phyloP scores from a whole-genome alignment of 2,329 filamentous ascomycete species.

The Paecilomyces formosus region DNA sequence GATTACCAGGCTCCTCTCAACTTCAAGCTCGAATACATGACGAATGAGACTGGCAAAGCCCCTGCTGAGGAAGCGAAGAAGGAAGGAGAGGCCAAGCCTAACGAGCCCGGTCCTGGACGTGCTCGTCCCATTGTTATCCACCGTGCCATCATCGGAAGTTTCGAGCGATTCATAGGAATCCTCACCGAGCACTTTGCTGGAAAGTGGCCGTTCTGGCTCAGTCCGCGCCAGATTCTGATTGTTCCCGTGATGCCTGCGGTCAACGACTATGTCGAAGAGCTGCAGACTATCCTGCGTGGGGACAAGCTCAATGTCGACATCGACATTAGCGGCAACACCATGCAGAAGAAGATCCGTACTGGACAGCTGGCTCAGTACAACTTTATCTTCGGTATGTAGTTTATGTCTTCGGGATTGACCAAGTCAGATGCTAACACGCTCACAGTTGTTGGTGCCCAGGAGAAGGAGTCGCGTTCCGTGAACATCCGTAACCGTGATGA shows the following conservation, averaged over 20 bases:
- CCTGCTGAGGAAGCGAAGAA: slow-evolving; percentile 22
- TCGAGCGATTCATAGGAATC: slow-evolving; percentile 46
- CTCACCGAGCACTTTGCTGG: slow-evolving; percentile 45
- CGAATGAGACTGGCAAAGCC: slow-evolving; percentile 49
- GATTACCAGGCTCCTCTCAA: slow-evolving; percentile 81
- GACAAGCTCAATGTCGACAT: slow-evolving; percentile 43
- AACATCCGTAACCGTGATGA: slow-evolving; percentile 61
- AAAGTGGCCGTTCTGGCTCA: slow-evolving; percentile 48
- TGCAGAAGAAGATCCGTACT: slow-evolving; percentile 46
- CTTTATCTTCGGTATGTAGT: slow-evolving; percentile 42
- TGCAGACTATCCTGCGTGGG: slow-evolving; percentile 36
- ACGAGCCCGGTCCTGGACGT: slow-evolving; percentile 31
- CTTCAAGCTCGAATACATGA: slow-evolving; percentile 83
- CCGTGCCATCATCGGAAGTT: slow-evolving; percentile 44
- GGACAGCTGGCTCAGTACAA: slow-evolving; percentile 44
- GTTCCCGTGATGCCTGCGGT: slow-evolving; percentile 44
- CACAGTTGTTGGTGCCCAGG: slow-evolving; percentile 54
- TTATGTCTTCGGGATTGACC: background rate
- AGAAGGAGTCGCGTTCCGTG: slow-evolving; percentile 51
- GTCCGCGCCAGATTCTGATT: slow-evolving; percentile 43
- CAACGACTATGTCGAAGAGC: slow-evolving; percentile 42
- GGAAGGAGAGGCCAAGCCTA: slow-evolving; percentile 33
- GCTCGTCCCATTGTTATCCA: slow-evolving; percentile 46
- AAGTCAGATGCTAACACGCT: slow-evolving; percentile 9
- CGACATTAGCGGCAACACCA: slow-evolving; percentile 42